A percentile compares a stretch with the other conserved stretches of the same genome.
phyloP scores from a whole-genome alignment of 192 early-diverging fungal species.

The Entomortierella chlamydospora region DNA sequence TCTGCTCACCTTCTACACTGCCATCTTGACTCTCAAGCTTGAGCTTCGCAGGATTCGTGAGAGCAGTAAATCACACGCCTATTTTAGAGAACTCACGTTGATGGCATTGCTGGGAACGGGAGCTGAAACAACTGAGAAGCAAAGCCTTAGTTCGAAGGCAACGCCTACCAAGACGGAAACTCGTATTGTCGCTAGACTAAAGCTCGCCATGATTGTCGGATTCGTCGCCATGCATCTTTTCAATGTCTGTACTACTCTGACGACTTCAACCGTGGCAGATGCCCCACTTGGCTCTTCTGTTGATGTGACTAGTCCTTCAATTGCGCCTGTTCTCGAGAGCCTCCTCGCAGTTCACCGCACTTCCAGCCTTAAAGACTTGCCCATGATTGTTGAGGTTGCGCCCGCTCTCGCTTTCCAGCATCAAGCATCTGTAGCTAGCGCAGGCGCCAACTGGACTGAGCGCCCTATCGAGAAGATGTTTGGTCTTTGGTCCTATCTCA shows the following conservation, averaged over 20 bases:
- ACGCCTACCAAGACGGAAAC: conserved; percentile 55
- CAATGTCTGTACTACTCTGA: conserved; percentile 69
- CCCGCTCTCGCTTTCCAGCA: conserved; percentile 63
- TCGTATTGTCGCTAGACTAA: conserved; percentile 67
- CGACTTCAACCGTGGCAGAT: conserved; percentile 5
- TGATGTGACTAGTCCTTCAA: conserved; percentile 53
- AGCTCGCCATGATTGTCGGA: conserved; percentile 71
- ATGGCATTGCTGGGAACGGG: conserved; percentile 61
- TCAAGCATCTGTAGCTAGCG: conserved; percentile 18
- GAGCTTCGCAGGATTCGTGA: conserved; percentile 69
- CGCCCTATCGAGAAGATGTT: conserved; percentile 59
- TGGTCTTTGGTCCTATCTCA: conserved; percentile 61
- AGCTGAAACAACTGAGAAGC: conserved; percentile 44
- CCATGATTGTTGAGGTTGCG: conserved; percentile 64
- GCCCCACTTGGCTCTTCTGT: conserved; percentile 35
- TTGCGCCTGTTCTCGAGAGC: conserved; percentile 57
- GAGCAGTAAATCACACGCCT: conserved; percentile 41
- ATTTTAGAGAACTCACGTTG: conserved; percentile 50
- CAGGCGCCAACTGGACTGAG: conserved; percentile 45
- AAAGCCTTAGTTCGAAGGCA: conserved; percentile 21
- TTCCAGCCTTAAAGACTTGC: conserved; percentile 48
- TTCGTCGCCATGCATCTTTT: conserved; percentile 74
- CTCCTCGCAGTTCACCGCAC: conserved; percentile 58
- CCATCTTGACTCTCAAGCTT: conserved; percentile 88
- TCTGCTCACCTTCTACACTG: conserved; percentile 88